These are phyloP conservation scores for Gossypium bickii DNA, from an alignment of 345 rosid genomes.

Conservation along the genomic window DNA sequence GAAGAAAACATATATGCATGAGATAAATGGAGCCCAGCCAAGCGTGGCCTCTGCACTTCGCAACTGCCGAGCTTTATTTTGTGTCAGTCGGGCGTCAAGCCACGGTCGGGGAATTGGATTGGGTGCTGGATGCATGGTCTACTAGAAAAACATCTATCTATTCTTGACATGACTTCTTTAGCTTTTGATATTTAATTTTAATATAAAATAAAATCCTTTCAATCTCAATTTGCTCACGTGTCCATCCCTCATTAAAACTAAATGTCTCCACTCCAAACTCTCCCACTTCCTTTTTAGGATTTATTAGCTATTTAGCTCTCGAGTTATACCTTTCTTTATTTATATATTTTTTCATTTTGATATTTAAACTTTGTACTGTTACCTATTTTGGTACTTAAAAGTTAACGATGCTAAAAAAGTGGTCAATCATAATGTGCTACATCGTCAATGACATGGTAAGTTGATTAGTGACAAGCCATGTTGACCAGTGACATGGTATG, in stretches of 20 bases:
- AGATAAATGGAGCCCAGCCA: not conserved
- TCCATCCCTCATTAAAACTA: too few relatives aligned
- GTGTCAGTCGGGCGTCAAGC: not conserved
- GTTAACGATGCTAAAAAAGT: too few relatives aligned
- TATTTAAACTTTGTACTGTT: too few relatives aligned
- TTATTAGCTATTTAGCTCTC: too few relatives aligned
- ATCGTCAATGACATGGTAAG: too few relatives aligned
- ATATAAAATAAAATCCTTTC: not conserved
- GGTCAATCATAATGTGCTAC: too few relatives aligned
- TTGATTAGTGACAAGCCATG: too few relatives aligned
- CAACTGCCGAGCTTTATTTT: not conserved
- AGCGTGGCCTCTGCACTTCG: not conserved
- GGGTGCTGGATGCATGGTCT: not conserved
- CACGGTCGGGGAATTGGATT: not conserved
- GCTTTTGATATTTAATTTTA: not conserved
- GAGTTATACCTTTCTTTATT: too few relatives aligned
- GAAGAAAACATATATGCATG: not conserved
- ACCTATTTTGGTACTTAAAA: too few relatives aligned
- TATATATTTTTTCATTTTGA: too few relatives aligned
- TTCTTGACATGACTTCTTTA: not conserved
- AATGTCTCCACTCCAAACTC: not conserved
- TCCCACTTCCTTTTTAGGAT: not conserved
- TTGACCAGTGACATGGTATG: too few relatives aligned
- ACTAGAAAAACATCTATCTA: not conserved
- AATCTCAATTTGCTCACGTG: not conserved